phyloP scores from a whole-genome alignment of 2,329 filamentous ascomycete genomes.

The Stagonosporopsis cucurbitacearum region DNA sequence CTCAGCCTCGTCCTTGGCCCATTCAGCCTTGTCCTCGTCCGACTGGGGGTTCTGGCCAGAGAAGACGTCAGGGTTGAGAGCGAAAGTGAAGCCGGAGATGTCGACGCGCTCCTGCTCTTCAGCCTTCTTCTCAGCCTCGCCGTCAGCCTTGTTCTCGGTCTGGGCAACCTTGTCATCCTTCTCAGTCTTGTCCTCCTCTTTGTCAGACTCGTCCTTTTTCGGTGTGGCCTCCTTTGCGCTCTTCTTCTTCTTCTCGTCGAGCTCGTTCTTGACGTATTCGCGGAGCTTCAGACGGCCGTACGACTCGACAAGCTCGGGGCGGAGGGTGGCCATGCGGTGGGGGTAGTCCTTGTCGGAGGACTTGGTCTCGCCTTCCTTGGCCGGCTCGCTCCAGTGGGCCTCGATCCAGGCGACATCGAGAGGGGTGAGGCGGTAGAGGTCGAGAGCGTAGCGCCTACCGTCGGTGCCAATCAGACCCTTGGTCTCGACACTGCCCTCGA shows the following conservation, averaged over 20 bases:
- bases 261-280: slow-evolving; percentile 82
- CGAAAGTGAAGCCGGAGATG: slow-evolving; percentile 83
- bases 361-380: slow-evolving; percentile 56
- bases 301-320: slow-evolving; percentile 86
- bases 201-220: slow-evolving; percentile 40
- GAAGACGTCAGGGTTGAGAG: slow-evolving; percentile 94
- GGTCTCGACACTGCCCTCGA: slow-evolving; percentile 96
- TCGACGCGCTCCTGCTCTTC: slow-evolving; percentile 75
- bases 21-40: slow-evolving; percentile 84
- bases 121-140: slow-evolving; percentile 25
- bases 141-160: slow-evolving; percentile 24
- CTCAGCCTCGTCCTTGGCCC: slow-evolving; percentile 83
- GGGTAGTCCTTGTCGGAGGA: slow-evolving; percentile 70
- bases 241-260: slow-evolving; percentile 57
- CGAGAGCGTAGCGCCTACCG: slow-evolving; percentile 95
- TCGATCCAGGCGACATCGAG: slow-evolving; percentile 92
- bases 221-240: slow-evolving; percentile 45
- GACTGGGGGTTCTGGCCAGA: slow-evolving; percentile 90
- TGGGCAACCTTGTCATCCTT: slow-evolving; percentile 27
- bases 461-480: slow-evolving; percentile 98
- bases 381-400: slow-evolving; percentile 62
- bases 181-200: slow-evolving; percentile 54
- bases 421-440: slow-evolving; percentile 92
- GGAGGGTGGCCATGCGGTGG: slow-evolving; percentile 93
- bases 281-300: slow-evolving; percentile 86